These are phyloP conservation scores for Dendrostoma leiphaemia DNA, from an alignment of 2,329 filamentous ascomycete genomes.

Conservation along the genomic window DNA sequence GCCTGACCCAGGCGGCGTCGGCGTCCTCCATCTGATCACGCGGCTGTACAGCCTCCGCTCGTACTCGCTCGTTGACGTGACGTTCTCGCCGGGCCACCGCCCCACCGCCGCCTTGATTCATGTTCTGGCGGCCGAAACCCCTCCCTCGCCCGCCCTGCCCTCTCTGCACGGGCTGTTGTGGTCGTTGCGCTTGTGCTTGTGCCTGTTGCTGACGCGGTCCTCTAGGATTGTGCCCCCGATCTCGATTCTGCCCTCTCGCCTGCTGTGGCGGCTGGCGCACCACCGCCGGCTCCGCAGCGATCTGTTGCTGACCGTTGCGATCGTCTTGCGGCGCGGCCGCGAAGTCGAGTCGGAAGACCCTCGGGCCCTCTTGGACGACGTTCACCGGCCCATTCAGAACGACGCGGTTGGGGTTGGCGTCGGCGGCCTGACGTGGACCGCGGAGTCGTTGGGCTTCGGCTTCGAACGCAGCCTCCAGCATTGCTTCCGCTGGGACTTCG, in stretches of 20 bases:
- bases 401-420: constrained; percentile 6
- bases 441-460: constrained; percentile 6
- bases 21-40: constrained; percentile 41
- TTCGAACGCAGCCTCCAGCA: neutral
- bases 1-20: constrained; percentile 52
- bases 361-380: constrained; percentile 55
- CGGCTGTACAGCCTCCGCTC: constrained; percentile 11
- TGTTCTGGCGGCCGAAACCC: constrained; percentile 26
- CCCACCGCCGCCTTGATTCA: neutral
- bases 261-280: constrained; percentile 4
- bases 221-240: constrained; percentile 18
- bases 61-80: constrained; percentile 2
- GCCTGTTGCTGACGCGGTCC: constrained; percentile 17
- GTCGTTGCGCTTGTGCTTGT: constrained; percentile 15
- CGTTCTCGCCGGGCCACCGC: constrained; percentile 6
- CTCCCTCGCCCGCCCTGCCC: constrained; percentile 9
- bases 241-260: constrained; percentile 24
- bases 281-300: constrained; percentile 18
- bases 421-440: neutral
- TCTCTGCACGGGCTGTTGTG: constrained; percentile 13
- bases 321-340: constrained; percentile 31
- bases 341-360: constrained; percentile 55
- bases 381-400: constrained; percentile 33
- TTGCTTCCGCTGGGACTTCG: constrained; percentile 21
- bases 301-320: constrained; percentile 29